A percentile compares a stretch with the other conserved stretches of the same genome.
These are phyloP conservation scores for Phytophthora quininea DNA, from an alignment of 352 stramenopile genomes.

Conservation along the genomic window DNA sequence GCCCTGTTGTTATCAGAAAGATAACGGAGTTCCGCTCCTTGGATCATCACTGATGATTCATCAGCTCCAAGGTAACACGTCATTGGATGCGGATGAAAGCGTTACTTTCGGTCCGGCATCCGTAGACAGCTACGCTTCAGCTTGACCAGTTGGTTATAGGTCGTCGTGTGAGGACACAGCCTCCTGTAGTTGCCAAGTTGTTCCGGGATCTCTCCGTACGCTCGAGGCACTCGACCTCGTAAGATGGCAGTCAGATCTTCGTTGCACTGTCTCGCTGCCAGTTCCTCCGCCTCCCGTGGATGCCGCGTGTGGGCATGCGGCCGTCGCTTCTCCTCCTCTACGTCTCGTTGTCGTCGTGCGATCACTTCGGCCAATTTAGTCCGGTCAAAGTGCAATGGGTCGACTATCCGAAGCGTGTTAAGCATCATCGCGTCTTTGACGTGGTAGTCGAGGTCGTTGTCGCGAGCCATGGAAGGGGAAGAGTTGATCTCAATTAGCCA, in stretches of 20 bases:
- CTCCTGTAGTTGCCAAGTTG: slow-evolving; percentile 68
- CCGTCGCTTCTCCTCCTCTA: slow-evolving; percentile 60
- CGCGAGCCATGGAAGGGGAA: slow-evolving; percentile 90
- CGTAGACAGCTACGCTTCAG: slow-evolving; percentile 65
- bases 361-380: slow-evolving; percentile 70
- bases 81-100: too few relatives aligned
- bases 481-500: slow-evolving; percentile 98
- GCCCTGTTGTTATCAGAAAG: neutral
- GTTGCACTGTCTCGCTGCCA: slow-evolving; percentile 56
- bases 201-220: slow-evolving; percentile 69
- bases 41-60: too few relatives aligned
- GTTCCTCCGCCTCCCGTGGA: slow-evolving; percentile 56
- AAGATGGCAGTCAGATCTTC: slow-evolving; percentile 79
- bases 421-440: slow-evolving; percentile 92
- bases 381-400: slow-evolving; percentile 85
- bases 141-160: slow-evolving; percentile 78
- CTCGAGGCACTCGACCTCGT: slow-evolving; percentile 48
- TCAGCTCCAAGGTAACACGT: too few relatives aligned
- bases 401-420: slow-evolving; percentile 88
- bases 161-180: slow-evolving; percentile 61
- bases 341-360: slow-evolving; percentile 58
- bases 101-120: slow-evolving; percentile 4
- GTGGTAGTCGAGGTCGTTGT: slow-evolving; percentile 85
- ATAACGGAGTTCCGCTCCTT: neutral
- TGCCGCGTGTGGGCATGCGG: slow-evolving; percentile 64